Base-by-base conservation (phyloP, 148 eudicot species). In the Dysphania ambrosioides region DNA sequence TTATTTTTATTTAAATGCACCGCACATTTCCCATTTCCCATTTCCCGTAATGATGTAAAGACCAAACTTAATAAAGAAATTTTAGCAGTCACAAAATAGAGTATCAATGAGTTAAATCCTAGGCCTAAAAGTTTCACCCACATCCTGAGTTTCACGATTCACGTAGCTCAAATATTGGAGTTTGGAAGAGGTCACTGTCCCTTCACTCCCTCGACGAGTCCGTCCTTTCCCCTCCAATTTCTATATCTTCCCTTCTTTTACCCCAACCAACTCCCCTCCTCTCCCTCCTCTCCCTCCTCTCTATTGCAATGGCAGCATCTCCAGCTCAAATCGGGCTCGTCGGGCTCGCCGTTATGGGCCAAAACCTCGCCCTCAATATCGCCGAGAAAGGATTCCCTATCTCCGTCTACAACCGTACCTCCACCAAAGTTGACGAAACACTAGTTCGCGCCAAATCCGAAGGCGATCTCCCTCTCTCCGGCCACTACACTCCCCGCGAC, bases 261-360 rank as follows among this genome's bases (percentile, higher is more conserved):
- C n/a, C n/a, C 64, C 18, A 53, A 47, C 61, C 53, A 30, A 44
- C 26, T 55, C 42, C 75, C 2, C n/a, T n/a, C n/a, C n/a, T n/a
- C n/a, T n/a, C n/a, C n/a, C n/a, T n/a, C n/a, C 29, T 68, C 79
- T 31, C 44, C 47, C 34, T 40, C 57, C 31, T 16, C 65, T 19
- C 69, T 70, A 13, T n/a, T n/a, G 1, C 68, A 24, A 83, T 82
- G 85, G 85, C 85, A n/a, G n/a, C n/a, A n/a, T 85, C 86, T 0
- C 82, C 86, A 26, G 80, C 93, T 11, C 88, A 86, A 30, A 90
- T 92, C 56, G 97, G 97, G 1, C 83, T 92, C 1, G 97, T 88
- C 0, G 97, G 94, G 0, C 86, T 92, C 0, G 97, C 97, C 10
- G 97, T 92, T 1, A 92, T 92, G 97, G 97, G 97, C 49, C 97